phyloP scores from a whole-genome alignment of 2,329 filamentous ascomycete species.

The Ascochyta pisi region DNA sequence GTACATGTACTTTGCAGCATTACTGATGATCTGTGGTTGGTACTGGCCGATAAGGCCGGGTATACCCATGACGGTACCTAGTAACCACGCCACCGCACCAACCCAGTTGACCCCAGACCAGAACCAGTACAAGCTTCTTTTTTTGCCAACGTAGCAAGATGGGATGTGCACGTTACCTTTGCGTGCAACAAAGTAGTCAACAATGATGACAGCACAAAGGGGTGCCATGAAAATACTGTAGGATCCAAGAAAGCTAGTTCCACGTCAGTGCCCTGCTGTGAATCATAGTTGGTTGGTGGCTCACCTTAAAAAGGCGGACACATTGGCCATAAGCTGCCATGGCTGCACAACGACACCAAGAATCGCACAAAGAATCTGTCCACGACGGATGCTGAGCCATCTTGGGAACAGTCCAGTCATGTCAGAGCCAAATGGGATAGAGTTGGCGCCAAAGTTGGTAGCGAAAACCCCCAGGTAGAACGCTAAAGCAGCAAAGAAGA shows the following conservation, averaged over 20 bases:
- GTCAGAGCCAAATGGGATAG: conserved; percentile 53
- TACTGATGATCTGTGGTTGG: conserved; percentile 35
- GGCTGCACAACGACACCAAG: conserved; percentile 31
- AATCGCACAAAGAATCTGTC: conserved; percentile 50
- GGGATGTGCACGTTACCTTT: conserved; percentile 53
- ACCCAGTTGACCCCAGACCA: conserved; percentile 42
- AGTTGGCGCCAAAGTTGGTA: conserved; percentile 54
- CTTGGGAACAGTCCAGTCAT: conserved; percentile 52
- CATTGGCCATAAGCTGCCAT: conserved; percentile 54
- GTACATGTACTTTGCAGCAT: conserved; percentile 29
- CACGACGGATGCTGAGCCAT: conserved; percentile 54
- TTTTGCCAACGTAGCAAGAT: conserved; percentile 41
- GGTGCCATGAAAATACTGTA: conserved; percentile 55
- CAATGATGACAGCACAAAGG: conserved; percentile 48
- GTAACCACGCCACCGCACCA: conserved; percentile 40
- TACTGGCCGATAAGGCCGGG: conserved; percentile 43
- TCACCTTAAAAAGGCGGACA: conserved; percentile 47
- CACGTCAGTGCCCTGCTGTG: no score
- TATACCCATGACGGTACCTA: conserved; percentile 43
- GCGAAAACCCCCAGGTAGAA: conserved; percentile 52
- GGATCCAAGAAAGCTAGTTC: conserved; percentile 41
- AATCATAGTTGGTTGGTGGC: no score
- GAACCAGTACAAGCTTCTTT: conserved; percentile 41
- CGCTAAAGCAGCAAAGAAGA: conserved; percentile 50
- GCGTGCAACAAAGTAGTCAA: conserved; percentile 49